Evolutionary conservation across 2,329 filamentous ascomycete genomes (phyloP), one percentile per base, ranked within the genome.

Genomic region (Trichothecium roseum): DNA sequence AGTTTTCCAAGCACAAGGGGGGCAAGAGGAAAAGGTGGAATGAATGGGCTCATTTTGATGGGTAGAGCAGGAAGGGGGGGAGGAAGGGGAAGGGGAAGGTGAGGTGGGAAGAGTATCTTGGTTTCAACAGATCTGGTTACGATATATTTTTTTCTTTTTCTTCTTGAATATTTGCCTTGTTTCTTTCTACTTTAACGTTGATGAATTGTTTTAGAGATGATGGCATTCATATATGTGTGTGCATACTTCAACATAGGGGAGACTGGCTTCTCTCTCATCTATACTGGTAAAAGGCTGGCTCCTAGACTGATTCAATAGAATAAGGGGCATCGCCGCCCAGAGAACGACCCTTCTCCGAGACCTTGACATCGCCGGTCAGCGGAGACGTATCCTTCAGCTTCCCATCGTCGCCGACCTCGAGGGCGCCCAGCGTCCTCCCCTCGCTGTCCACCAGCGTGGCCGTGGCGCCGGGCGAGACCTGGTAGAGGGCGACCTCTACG

Each of bases 401-500:
- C 0, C 62, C 62, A 40, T 62, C 51, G 2, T 48, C 42, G 6
- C 50, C 60, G 8, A 68, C 51, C 33, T 52, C 54, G 36, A 72
- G 47, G 14, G 50, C 47, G 1, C 61, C 66, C n/a, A 64, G 31
- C 5, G 42, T 43, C 14, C 56, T 57, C 2, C 68, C 67, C 3
- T 64, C 53, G 2, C 47, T 56, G 41, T 66, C 58, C 2, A 71
- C 56, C 4, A 72, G 37, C 1, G 53, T 51, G 1, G 63, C 51
- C 40, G 50, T 63, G 2, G 64, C 57, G 1, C 66, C 66, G 16
- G 59, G 47, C 3, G 40, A 47, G 4, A 50, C 56, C 27, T 64
- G 55, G 37, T 71, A 72, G 15, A 68, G 45, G 20, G 56, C 57
- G 16, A 73, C 57, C 42, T 73, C 69, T 27, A 66, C 56, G 36